phyloP scores from a whole-genome alignment of 2,329 filamentous ascomycete species.

The Grosmannia serpens region DNA sequence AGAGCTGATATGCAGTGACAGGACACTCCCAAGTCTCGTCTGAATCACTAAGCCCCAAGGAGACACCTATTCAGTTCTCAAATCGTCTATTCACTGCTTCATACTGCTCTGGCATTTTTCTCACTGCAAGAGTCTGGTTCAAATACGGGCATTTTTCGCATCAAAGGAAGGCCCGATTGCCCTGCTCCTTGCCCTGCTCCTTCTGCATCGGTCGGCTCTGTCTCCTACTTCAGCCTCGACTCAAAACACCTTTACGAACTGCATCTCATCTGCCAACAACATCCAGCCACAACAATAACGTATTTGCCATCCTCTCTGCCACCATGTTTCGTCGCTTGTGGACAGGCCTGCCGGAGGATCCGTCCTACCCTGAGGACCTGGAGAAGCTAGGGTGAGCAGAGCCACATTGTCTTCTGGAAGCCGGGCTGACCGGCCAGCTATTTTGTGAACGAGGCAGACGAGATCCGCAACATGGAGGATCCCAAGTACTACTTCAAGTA shows the following conservation, averaged over 20 bases:
- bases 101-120: too few species aligned
- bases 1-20: too few species aligned
- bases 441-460: conserved; percentile 64
- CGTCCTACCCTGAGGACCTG: conserved; percentile 53
- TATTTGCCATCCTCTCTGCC: background rate
- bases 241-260: too few species aligned
- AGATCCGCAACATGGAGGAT: conserved; percentile 59
- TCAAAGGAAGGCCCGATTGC: background rate
- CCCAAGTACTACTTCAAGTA: conserved; percentile 64
- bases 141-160: too few species aligned
- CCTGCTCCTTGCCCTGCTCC: too few species aligned
- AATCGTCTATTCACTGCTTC: too few species aligned
- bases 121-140: too few species aligned
- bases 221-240: background rate
- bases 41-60: too few species aligned
- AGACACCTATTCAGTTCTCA: too few species aligned
- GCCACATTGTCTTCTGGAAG: conserved; percentile 12
- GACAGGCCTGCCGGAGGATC: conserved; percentile 59
- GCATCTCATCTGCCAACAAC: background rate
- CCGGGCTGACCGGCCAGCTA: conserved; percentile 41
- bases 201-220: background rate
- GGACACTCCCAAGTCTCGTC: too few species aligned
- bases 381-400: conserved; percentile 56
- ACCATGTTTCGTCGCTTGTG: conserved; percentile 66
- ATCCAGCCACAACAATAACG: background rate